Evolutionary conservation across 2,329 filamentous ascomycete species (phyloP), one percentile per base, ranked within the genome.

Genomic region (Rosellinia necatrix): DNA sequence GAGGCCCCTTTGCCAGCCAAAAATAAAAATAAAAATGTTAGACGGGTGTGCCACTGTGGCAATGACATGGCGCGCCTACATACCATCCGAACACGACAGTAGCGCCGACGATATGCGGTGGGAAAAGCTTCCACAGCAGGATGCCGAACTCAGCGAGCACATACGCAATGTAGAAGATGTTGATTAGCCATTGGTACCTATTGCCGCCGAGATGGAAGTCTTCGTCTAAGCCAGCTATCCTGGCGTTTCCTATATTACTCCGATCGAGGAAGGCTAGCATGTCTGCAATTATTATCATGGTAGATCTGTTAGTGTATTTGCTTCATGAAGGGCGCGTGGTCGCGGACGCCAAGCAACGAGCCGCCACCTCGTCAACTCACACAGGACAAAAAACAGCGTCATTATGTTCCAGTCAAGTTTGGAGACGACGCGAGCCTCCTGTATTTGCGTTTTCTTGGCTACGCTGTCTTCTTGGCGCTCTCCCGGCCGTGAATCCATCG

Each of bases 1-100:
- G 6, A 92, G 70, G 9, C 92, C 92, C 92, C 92, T 96, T 7
- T 83, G 83, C 86, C 87, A 75, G 8, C 92, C 90, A 57, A n/a
- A n/a, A n/a, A n/a, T n/a, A n/a, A n/a, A n/a, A n/a, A n/a, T n/a
- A n/a, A n/a, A n/a, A 88, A 82, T 42, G 22, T 43, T 76, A 61
- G 49, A 49, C 34, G 29, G 17, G 35, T 49, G 13, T 32, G 21
- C 3, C 25, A 15, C 12, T 34, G 42, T 35, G 34, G 27, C 17
- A 38, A 38, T n/a, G 10, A 35, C 15, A 38, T 13, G 6, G n/a
- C 21, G 10, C 19, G 7, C 2, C 17, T 49, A 60, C 64, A 44
- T 55, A 66, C 65, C 65, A 67, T 17, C 58, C 51, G 34, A 67
- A 65, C 8, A 67, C 62, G 29, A 66, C 61, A 29, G 58, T 13